phyloP scores from a whole-genome alignment of 2,329 filamentous ascomycete genomes.

The Microcyclosporella mali region DNA sequence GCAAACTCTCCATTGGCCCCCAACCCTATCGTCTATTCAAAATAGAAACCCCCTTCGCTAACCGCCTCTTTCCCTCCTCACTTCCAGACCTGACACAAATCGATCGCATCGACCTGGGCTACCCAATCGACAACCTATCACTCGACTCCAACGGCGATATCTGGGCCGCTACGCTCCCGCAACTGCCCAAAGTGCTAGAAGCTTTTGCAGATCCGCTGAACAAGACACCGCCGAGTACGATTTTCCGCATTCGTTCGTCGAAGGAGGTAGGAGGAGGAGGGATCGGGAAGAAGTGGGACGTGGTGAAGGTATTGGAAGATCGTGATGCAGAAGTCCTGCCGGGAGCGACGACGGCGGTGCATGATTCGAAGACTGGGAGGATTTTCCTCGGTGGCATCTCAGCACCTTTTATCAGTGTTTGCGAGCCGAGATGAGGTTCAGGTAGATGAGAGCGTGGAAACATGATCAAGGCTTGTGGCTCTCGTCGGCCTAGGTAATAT shows the following conservation, averaged over 20 bases:
- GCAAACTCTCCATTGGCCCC: too few species aligned
- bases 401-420: slow-evolving; percentile 19
- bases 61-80: too few species aligned
- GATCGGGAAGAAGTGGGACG: slow-evolving; percentile 3
- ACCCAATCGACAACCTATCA: slow-evolving; percentile 19
- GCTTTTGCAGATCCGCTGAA: slow-evolving; percentile 15
- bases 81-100: slow-evolving; percentile 6
- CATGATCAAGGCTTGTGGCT: too few species aligned
- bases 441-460: too few species aligned
- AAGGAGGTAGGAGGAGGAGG: background rate
- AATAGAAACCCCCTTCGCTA: too few species aligned
- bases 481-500: too few species aligned
- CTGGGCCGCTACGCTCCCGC: slow-evolving; percentile 16
- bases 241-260: slow-evolving; percentile 12
- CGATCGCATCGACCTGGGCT: slow-evolving; percentile 11
- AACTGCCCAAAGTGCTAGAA: slow-evolving; percentile 5
- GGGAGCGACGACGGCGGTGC: slow-evolving; percentile 16
- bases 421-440: slow-evolving; percentile 15
- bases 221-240: slow-evolving; percentile 4
- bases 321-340: slow-evolving; percentile 14
- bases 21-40: too few species aligned
- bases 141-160: slow-evolving; percentile 17
- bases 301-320: slow-evolving; percentile 13
- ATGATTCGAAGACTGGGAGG: slow-evolving; percentile 19
- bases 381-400: slow-evolving; percentile 16